Conservation (phyloP, 1,284 basidiomycete species). For the Malassezia pachydermatis region DNA sequence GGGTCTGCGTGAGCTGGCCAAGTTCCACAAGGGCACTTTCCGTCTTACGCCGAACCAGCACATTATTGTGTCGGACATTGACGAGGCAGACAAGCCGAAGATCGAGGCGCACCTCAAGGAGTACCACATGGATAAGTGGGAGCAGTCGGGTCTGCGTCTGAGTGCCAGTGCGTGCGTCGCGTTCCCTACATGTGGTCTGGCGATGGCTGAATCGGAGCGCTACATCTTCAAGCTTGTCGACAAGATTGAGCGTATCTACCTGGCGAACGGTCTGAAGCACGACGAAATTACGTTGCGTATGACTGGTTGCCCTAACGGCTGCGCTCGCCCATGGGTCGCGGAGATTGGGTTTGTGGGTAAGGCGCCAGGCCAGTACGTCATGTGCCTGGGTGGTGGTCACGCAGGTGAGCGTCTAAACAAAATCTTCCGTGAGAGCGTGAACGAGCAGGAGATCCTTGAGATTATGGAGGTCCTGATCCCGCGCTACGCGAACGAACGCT, state of each 20-base stretch:
- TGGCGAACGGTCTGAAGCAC: constrained; percentile 79
- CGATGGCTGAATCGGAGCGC: constrained; percentile 88
- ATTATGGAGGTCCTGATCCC: constrained; percentile 87
- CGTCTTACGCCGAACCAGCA: constrained; percentile 82
- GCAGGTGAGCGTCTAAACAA: constrained; percentile 87
- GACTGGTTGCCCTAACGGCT: constrained; percentile 52
- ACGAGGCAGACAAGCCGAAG: constrained; percentile 54
- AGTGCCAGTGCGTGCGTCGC: constrained; percentile 66
- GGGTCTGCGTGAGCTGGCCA: constrained; percentile 80
- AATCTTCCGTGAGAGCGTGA: constrained; percentile 78
- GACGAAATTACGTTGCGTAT: constrained; percentile 96
- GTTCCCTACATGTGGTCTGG: constrained; percentile 86
- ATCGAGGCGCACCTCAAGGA: constrained; percentile 72
- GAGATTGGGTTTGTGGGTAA: constrained; percentile 96
- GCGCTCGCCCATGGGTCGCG: constrained; percentile 70
- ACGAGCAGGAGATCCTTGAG: constrained; percentile 83
- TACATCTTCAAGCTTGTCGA: constrained; percentile 88
- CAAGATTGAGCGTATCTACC: constrained; percentile 84
- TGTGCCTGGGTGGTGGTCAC: constrained; percentile 93
- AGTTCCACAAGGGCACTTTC: constrained; percentile 86
- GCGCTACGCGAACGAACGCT: constrained; percentile 75
- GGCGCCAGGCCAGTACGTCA: constrained; percentile 81
- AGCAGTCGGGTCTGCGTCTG: constrained; percentile 68
- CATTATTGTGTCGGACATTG: constrained; percentile 74
- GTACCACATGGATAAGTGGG: constrained; percentile 83